Percentiles rank a stretch among this genome's conserved stretches.
phyloP scores from a whole-genome alignment of 2,329 filamentous ascomycete genomes.

The Myriosclerotinia curreyana region DNA sequence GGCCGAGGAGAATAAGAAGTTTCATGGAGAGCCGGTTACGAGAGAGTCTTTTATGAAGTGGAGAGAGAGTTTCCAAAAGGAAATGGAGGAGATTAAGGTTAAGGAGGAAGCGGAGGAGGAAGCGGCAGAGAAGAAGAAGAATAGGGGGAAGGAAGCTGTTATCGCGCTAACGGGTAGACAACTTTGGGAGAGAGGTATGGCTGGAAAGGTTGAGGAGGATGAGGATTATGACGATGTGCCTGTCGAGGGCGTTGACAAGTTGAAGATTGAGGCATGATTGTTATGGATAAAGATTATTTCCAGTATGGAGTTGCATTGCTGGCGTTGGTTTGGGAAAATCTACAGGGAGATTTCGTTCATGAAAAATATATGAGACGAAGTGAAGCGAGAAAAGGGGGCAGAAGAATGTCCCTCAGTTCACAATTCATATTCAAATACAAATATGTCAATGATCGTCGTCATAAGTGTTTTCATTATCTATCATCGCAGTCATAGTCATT shows the following conservation, averaged over 20 bases:
- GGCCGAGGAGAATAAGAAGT: conserved; percentile 93
- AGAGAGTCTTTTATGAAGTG: conserved; percentile 80
- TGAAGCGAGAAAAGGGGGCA: background rate
- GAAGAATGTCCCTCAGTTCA: background rate
- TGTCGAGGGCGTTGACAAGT: conserved; percentile 62
- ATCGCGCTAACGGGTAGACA: conserved; percentile 69
- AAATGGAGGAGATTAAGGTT: conserved; percentile 72
- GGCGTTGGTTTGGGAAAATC: conserved; percentile 28
- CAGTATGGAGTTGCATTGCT: conserved; percentile 35
- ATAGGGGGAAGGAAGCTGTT: conserved; percentile 69
- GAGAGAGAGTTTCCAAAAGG: conserved; percentile 72
- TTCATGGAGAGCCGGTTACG: conserved; percentile 88
- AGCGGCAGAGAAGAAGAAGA: conserved; percentile 77
- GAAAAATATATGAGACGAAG: background rate
- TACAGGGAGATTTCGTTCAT: background rate
- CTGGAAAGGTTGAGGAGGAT: conserved; percentile 62
- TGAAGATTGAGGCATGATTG: conserved; percentile 59
- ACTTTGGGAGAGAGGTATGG: conserved; percentile 74
- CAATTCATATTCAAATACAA: background rate
- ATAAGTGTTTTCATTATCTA: conserved; percentile 17
- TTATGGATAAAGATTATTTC: conserved; percentile 26
- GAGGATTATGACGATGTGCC: conserved; percentile 60
- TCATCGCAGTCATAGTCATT: background rate
- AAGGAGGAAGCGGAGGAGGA: conserved; percentile 71
- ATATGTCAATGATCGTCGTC: background rate